Evolutionary conservation across 129 eudicot genomes (phyloP).

Genomic region (Saposhnikovia divaricata): DNA sequence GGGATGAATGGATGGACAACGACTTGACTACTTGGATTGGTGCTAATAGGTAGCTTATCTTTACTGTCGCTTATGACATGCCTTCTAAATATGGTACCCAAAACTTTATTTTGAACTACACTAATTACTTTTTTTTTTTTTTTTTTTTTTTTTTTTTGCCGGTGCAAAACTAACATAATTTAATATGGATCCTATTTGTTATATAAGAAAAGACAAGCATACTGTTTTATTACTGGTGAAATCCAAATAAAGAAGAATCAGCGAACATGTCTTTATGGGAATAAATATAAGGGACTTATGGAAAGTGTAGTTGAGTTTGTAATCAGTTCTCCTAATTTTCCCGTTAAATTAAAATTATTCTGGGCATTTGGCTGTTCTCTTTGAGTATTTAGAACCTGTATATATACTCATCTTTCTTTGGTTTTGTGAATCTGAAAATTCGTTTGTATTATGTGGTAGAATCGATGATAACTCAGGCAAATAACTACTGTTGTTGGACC

Average conservation of each 20-base stretch:
- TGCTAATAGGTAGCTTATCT: conserved; percentile 62
- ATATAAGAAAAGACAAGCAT: not conserved
- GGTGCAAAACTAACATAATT: not conserved
- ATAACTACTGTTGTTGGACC: not conserved
- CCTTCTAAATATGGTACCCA: not conserved
- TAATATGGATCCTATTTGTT: not conserved
- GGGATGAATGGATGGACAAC: conserved; percentile 95
- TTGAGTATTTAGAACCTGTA: not conserved
- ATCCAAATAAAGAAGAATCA: not conserved
- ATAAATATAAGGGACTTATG: not conserved
- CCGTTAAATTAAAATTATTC: not conserved
- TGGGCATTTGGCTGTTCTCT: not conserved
- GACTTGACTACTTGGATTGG: conserved; percentile 90
- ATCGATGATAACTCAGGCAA: not conserved
- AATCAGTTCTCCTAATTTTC: not conserved
- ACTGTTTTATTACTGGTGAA: not conserved
- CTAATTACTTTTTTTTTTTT: too few relatives aligned
- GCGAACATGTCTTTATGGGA: not conserved
- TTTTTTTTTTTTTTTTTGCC: too few relatives aligned
- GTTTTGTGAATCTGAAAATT: not conserved
- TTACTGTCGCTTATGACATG: not conserved
- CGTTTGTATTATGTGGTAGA: not conserved
- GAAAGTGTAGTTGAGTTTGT: not conserved
- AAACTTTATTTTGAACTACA: not conserved
- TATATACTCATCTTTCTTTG: not conserved